Base-by-base conservation (phyloP, 2,329 filamentous ascomycete species). In the Elsinoe fawcettii region DNA sequence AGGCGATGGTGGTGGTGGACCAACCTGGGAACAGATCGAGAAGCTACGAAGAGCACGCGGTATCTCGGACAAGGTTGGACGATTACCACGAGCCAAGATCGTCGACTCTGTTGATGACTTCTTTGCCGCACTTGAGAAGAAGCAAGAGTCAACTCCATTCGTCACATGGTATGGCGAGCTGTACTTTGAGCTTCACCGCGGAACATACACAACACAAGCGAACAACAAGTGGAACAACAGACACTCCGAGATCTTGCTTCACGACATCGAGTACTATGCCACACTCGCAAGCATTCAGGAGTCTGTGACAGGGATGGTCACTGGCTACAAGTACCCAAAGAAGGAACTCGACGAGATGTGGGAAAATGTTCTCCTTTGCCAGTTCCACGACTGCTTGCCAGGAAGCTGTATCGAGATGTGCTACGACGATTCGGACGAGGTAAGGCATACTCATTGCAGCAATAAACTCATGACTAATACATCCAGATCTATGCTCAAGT, bases 151-250 rank as follows among this genome's bases (percentile, higher is more conserved):
- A 18, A 82, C 83, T 2, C 80, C 89, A 16, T 86, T 96, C 56
- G 88, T 90, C 22, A 97, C 93, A 1, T 99, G 93, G 93, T 96
- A 96, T 69, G 93, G 93, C 41, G 93, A 99, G 74, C 80, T 99
- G 7, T 99, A 99, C 74, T 96, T 99, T 70, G 93, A 99, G 73
- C 81, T 99, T 51, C 93, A 99, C 70, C 87, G 93, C 60, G 93
- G 93, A 55, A 97, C 92, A 11, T 97, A 97, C 73, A 99, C 93
- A 2, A 96, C 92, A 0, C 92, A 97, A 71, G 87, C 91, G 59
- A 96, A 96, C 74, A 99, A 96, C 77, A 99, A 99, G 76, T 83
- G 84, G 64, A 92, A 95, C 76, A 99, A 97, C 70, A 83, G 93
- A 56, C 87, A 85, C 68, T 80, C 89, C 0, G 93, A 99, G 72